Evolutionary conservation across 2,329 filamentous ascomycete genomes (phyloP), one percentile per base, ranked within the genome.

Genomic region (Penicillium frequentans): DNA sequence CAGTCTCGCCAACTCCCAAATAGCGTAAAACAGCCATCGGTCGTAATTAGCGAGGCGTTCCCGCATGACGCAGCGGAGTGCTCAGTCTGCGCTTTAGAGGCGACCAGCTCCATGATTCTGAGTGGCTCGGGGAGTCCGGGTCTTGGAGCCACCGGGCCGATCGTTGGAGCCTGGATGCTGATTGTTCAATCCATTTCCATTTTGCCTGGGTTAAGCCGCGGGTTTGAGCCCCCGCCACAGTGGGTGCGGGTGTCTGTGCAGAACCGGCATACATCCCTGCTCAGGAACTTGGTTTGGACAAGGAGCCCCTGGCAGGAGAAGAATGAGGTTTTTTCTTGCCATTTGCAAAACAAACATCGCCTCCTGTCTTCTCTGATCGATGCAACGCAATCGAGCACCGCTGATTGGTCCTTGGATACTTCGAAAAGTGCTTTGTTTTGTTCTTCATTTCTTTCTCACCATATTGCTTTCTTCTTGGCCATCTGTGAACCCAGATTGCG

Each of bases 1-100:
- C 45, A 74, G 72, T 45, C 50, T 57, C 46, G 54, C 69, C 64
- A 59, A 51, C 56, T 60, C 61, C 7, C 56, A 57, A 54, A 53
- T 55, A 54, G 43, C 48, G 21, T 61, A 60, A 49, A 48, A 55
- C 45, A 4, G 33, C 48, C 59, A 57, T 52, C 51, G 52, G 49
- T 44, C 33, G 45, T 55, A 55, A 48, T 55, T 49, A 56, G 55
- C 52, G 47, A 39, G 39, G 54, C 52, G 54, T 51, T 52, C 42
- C 26, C 63, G 52, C 60, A 46, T 64, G 61, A 62, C 55, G 53
- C 54, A 57, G 55, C 26, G 26, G 29, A 26, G 45, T 42, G 24
- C 26, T 56, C 59, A 59, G 54, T 50, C 42, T 54, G 55, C 55
- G 56, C 35, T 56, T 50, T 39, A 46, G 50, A 49, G 44, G 52